Evolutionary conservation across 2,329 filamentous ascomycete species (phyloP).

Genomic region (Cladosporium sp.): DNA sequence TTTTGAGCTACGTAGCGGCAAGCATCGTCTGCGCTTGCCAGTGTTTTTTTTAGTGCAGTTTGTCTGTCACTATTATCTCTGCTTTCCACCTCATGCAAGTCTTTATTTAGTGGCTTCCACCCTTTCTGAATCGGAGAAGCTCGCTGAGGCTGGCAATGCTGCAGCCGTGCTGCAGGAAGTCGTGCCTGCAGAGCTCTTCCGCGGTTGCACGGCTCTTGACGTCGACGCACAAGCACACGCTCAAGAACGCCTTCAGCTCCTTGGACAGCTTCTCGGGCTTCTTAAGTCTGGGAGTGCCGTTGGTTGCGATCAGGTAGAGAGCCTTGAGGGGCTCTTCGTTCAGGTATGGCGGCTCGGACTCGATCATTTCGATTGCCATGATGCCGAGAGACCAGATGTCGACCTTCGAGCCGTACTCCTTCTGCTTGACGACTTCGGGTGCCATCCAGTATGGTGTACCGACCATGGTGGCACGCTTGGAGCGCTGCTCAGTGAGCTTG

Average conservation of each 20-base stretch:
- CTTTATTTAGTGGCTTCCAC: slow-evolving; percentile 53
- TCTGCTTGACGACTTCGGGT: slow-evolving; percentile 98
- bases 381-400: slow-evolving; percentile 99
- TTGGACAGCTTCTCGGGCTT: slow-evolving; percentile 98
- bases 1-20: slow-evolving; percentile 16
- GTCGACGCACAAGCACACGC: slow-evolving; percentile 93
- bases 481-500: slow-evolving; percentile 95
- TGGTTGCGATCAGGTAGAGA: slow-evolving; percentile 95
- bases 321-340: slow-evolving; percentile 98
- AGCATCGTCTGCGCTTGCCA: background rate
- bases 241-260: slow-evolving; percentile 95
- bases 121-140: slow-evolving; percentile 79
- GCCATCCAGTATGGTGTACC: slow-evolving; percentile 99
- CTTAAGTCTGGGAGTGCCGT: slow-evolving; percentile 94
- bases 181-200: slow-evolving; percentile 83
- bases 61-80: background rate
- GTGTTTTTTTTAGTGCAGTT: background rate
- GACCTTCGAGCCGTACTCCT: slow-evolving; percentile 97
- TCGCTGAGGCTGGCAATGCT: slow-evolving; percentile 79
- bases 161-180: slow-evolving; percentile 93
- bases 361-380: slow-evolving; percentile 99
- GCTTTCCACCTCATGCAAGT: background rate
- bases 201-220: slow-evolving; percentile 93
- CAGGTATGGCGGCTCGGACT: slow-evolving; percentile 94
- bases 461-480: slow-evolving; percentile 98